A percentile compares a stretch with the other conserved stretches of the same genome.
These are phyloP conservation scores for Alternaria dauci DNA, from an alignment of 2,329 filamentous ascomycete genomes.

Conservation along the genomic window DNA sequence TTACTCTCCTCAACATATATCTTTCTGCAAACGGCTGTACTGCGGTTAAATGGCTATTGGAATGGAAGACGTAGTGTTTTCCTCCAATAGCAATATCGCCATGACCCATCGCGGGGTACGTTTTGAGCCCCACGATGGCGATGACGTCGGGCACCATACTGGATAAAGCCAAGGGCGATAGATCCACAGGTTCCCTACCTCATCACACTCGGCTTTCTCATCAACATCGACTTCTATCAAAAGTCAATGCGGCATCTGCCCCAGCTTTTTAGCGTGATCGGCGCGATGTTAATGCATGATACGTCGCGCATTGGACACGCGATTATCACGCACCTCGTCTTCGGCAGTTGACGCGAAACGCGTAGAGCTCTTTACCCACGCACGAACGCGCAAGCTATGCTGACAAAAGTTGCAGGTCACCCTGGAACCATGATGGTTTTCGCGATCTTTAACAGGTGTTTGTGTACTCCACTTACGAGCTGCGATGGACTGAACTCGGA, in stretches of 20 bases:
- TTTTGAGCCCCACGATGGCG: slow-evolving; percentile 21
- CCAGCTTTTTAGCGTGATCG: background rate
- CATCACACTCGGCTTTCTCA: slow-evolving; percentile 2
- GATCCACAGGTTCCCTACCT: slow-evolving; percentile 6
- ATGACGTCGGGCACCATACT: slow-evolving; percentile 31
- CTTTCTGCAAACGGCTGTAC: slow-evolving; percentile 10
- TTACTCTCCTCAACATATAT: background rate
- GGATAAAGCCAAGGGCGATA: slow-evolving; percentile 20
- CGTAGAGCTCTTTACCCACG: background rate
- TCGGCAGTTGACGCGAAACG: slow-evolving; percentile 4
- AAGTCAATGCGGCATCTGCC: background rate
- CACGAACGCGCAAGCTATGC: slow-evolving; percentile 1
- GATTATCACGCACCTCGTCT: background rate
- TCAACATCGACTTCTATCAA: background rate
- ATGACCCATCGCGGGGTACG: slow-evolving; percentile 17
- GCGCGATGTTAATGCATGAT: background rate
- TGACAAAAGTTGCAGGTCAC: background rate
- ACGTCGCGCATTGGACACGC: slow-evolving; percentile 2
- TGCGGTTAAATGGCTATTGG: slow-evolving; percentile 31
- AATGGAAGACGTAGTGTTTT: background rate
- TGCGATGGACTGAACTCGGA: background rate
- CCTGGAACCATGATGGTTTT: background rate
- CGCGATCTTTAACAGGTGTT: background rate
- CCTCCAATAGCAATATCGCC: slow-evolving; percentile 18
- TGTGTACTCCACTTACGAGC: background rate